phyloP scores from a whole-genome alignment of 73 alveolate species.

The Tetrahymena elliotti region DNA sequence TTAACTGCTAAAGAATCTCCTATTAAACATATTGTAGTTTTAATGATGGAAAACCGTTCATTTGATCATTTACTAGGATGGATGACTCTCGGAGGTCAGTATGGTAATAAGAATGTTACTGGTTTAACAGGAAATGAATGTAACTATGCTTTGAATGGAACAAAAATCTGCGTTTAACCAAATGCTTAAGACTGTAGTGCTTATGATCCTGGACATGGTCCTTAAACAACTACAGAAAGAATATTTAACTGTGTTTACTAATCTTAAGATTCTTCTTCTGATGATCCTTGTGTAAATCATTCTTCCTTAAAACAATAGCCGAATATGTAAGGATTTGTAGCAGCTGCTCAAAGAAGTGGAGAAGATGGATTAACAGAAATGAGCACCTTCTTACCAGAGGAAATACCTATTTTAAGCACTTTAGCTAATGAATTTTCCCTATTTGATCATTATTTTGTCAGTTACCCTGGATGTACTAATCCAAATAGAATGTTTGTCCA shows the following conservation, averaged over 20 bases:
- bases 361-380: neutral
- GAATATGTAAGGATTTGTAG: neutral
- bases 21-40: neutral
- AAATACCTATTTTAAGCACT: neutral
- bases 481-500: neutral
- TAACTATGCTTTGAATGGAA: neutral
- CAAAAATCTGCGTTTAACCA: neutral
- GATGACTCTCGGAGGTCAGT: neutral
- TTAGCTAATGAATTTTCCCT: neutral
- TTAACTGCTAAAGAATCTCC: neutral
- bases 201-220: neutral
- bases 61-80: slow-evolving; percentile 1
- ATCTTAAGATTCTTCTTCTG: neutral
- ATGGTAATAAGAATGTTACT: neutral
- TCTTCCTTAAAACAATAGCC: neutral
- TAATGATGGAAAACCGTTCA: slow-evolving; percentile 3
- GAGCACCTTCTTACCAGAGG: neutral
- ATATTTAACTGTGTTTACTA: neutral
- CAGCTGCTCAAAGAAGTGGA: neutral
- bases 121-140: neutral
- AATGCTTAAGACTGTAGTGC: neutral
- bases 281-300: neutral
- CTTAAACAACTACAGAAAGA: neutral
- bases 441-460: neutral
- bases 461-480: neutral